phyloP scores from a whole-genome alignment of 257 asterid species.

The Solanum medicagineum region DNA sequence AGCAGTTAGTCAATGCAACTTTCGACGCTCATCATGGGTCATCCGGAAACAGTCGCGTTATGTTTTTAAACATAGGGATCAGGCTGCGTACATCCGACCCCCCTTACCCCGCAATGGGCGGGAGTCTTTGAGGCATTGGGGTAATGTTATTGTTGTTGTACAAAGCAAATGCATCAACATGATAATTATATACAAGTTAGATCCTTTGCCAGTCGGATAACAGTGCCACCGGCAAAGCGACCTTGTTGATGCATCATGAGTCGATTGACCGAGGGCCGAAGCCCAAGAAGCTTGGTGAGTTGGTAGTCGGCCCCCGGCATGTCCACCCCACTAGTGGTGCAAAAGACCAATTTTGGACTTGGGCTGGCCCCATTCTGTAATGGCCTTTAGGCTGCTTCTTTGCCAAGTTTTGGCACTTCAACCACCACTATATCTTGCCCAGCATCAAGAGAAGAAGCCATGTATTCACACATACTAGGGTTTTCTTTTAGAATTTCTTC shows the following conservation, averaged over 20 bases:
- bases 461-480: background rate
- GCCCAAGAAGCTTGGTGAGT: background rate
- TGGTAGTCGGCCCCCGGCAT: constrained; percentile 7
- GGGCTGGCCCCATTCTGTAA: background rate
- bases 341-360: background rate
- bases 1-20: no score
- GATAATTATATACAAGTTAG: no score
- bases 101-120: no score
- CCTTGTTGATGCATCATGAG: constrained; percentile 13
- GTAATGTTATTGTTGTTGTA: no score
- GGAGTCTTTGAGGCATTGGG: no score
- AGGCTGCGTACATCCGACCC: no score
- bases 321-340: constrained; percentile 3
- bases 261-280: background rate
- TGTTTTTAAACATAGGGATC: no score
- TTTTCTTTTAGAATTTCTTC: constrained; percentile 1
- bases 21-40: no score
- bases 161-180: no score
- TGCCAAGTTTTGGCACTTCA: constrained; percentile 13
- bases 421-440: constrained; percentile 5
- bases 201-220: background rate
- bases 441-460: constrained; percentile 1
- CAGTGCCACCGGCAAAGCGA: constrained; percentile 1
- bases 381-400: constrained; percentile 15
- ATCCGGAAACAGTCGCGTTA: no score